Evolutionary conservation across 2,329 filamentous ascomycete species (phyloP), one percentile per base, ranked within the genome.

Genomic region (Cryphonectria carpinicola): DNA sequence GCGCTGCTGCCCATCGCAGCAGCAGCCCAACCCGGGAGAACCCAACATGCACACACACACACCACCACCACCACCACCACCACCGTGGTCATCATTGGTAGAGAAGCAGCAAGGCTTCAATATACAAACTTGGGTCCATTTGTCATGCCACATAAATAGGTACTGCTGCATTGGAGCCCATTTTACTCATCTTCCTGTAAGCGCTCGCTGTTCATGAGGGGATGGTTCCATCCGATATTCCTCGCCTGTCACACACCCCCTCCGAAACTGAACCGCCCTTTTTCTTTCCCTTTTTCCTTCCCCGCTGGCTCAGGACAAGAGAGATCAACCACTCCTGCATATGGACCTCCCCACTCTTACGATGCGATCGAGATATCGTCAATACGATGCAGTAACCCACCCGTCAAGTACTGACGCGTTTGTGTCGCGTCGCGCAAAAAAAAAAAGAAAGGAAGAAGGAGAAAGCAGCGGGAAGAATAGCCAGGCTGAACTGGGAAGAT

Each of bases 191-290:
- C 60, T 39, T 39, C 66, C 22, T 49, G 46, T n/a, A n/a, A 49
- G 65, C 43, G 65, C 63, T 52, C 61, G 14, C 39, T 64, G 61
- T 28, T 39, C 61, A 39, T 46, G 61, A 64, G 61, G 39, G 2
- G n/a, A 64, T n/a, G 11, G 61, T 46, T 64, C 39, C 60, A 54
- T 37, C 35, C 32, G 28, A 37, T 32, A 8, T 39, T 39, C n/a
- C n/a, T 56, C 65, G 6, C 19, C 28, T 25, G 28, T 22, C 52
- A 56, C 65, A 46, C 70, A 72, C 67, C 68, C 67, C 68, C 69
- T 68, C 71, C 71, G 56, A 75, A 73, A 70, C 74, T 69, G 74
- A 71, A 75, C 71, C 74, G 75, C 75, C 73, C 71, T 71, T 52
- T 37, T 39, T 71, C 2, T 22, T 41, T 41, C 13, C 3, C 3